phyloP scores from a whole-genome alignment of 1,284 basidiomycete genomes.

The Boletus calvinii region DNA sequence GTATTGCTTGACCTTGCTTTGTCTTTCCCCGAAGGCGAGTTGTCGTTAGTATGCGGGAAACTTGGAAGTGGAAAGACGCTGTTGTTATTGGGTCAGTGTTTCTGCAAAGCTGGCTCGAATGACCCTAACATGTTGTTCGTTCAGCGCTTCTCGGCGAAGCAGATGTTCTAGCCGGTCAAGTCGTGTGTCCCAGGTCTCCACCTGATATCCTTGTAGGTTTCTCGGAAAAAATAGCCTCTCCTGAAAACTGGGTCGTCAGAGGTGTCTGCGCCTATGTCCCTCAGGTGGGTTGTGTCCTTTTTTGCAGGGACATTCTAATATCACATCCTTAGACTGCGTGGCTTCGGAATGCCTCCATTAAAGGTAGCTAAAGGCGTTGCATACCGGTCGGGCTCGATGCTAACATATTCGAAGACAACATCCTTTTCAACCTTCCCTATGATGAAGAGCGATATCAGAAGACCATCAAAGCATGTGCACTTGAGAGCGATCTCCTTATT shows the following conservation, averaged over 20 bases:
- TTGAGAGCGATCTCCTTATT: constrained; percentile 82
- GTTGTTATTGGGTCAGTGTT: constrained; percentile 58
- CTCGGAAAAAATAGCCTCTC: constrained; percentile 40
- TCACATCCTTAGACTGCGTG: constrained; percentile 53
- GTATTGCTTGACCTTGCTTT: constrained; percentile 78
- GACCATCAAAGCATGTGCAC: constrained; percentile 51
- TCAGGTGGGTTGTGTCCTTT: constrained; percentile 50
- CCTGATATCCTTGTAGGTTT: constrained; percentile 72
- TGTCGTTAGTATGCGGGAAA: constrained; percentile 83
- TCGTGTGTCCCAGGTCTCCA: constrained; percentile 80
- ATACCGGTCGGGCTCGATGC: background rate
- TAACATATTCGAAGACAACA: constrained; percentile 65
- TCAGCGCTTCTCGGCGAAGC: constrained; percentile 87
- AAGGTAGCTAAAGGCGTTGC: constrained; percentile 44
- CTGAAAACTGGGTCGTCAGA: constrained; percentile 73
- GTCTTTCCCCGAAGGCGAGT: constrained; percentile 74
- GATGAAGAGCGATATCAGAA: constrained; percentile 70
- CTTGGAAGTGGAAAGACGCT: constrained; percentile 83
- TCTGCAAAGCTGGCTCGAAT: background rate
- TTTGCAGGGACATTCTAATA: background rate
- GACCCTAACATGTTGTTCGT: constrained; percentile 16
- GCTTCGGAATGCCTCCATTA: constrained; percentile 91
- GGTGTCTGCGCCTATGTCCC: constrained; percentile 90
- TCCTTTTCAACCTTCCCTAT: constrained; percentile 85
- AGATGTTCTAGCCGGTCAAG: constrained; percentile 78